phyloP scores from a whole-genome alignment of 495 filamentous ascomycete genomes.

The Viridothelium virens region DNA sequence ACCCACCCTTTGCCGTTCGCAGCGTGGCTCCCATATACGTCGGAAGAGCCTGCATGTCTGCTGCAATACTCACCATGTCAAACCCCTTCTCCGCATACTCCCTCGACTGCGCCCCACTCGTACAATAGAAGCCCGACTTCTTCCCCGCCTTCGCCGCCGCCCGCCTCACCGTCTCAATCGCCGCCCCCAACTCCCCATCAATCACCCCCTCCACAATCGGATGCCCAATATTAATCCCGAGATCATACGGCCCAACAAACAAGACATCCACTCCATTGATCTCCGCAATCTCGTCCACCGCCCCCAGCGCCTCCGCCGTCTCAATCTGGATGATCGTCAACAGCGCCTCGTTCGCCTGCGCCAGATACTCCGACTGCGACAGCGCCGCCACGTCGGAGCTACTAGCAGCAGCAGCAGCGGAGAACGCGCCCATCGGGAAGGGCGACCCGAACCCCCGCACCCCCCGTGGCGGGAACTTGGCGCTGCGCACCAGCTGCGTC shows the following conservation, averaged over 20 bases:
- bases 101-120: conserved; percentile 55
- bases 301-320: conserved; percentile 62
- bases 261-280: conserved; percentile 65
- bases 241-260: conserved; percentile 72
- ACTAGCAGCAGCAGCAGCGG: conserved; percentile 17
- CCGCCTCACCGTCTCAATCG: conserved; percentile 55
- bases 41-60: conserved; percentile 15
- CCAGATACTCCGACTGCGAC: conserved; percentile 56
- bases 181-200: conserved; percentile 55
- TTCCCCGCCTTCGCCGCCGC: conserved; percentile 62
- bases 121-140: conserved; percentile 72
- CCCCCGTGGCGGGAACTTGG: conserved; percentile 37
- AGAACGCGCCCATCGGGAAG: conserved; percentile 54
- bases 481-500: conserved; percentile 29
- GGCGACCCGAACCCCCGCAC: conserved; percentile 35
- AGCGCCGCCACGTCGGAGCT: conserved; percentile 24
- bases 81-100: conserved; percentile 61
- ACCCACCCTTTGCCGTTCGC: neutral
- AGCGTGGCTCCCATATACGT: neutral
- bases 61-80: conserved; percentile 55
- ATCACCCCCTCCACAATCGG: conserved; percentile 57
- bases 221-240: conserved; percentile 68
- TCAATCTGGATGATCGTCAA: conserved; percentile 78
- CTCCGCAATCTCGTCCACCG: conserved; percentile 62
- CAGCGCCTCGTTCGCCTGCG: conserved; percentile 63